Percentiles rank a stretch among this genome's conserved stretches.
phyloP scores from a whole-genome alignment of 139 green algal genomes.

The Asterochloris sp. region DNA sequence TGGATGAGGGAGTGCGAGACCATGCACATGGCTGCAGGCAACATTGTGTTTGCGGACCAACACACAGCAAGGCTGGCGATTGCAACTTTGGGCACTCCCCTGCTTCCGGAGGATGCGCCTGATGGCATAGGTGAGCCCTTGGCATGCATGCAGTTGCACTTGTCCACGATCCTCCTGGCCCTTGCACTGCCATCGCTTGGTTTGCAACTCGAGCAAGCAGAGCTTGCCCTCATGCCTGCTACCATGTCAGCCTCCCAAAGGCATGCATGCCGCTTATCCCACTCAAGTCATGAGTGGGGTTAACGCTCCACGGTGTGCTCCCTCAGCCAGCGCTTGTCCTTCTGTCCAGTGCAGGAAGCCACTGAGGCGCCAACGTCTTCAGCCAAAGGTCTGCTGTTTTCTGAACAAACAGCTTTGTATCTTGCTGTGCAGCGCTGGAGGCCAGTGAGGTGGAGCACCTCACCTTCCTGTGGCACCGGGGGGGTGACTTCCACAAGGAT shows the following conservation, averaged over 20 bases:
- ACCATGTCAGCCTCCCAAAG: background rate
- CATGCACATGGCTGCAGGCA: slow-evolving; percentile 36
- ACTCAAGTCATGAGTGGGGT: background rate
- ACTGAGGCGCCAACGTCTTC: too few species aligned
- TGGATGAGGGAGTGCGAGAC: background rate
- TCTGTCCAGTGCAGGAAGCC: too few species aligned
- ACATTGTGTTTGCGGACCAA: slow-evolving; percentile 69
- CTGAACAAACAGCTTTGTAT: too few species aligned
- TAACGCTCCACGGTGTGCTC: background rate
- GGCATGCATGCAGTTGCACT: background rate
- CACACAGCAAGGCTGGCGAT: slow-evolving; percentile 61
- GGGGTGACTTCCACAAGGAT: slow-evolving; percentile 41
- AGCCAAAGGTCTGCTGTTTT: too few species aligned
- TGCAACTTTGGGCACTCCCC: slow-evolving; percentile 46
- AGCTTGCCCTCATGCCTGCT: background rate
- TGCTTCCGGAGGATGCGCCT: slow-evolving; percentile 48
- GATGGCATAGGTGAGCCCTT: slow-evolving; percentile 24
- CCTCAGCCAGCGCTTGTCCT: too few species aligned
- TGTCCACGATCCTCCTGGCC: too few species aligned
- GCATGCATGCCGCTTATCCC: background rate
- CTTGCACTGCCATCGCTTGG: background rate
- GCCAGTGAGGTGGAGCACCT: slow-evolving; percentile 39
- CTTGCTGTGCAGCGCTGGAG: slow-evolving; percentile 39
- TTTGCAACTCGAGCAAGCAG: background rate
- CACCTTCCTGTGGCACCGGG: slow-evolving; percentile 68